Base-by-base conservation (phyloP, 352 stramenopile species). In the Pythium insidiosum region DNA sequence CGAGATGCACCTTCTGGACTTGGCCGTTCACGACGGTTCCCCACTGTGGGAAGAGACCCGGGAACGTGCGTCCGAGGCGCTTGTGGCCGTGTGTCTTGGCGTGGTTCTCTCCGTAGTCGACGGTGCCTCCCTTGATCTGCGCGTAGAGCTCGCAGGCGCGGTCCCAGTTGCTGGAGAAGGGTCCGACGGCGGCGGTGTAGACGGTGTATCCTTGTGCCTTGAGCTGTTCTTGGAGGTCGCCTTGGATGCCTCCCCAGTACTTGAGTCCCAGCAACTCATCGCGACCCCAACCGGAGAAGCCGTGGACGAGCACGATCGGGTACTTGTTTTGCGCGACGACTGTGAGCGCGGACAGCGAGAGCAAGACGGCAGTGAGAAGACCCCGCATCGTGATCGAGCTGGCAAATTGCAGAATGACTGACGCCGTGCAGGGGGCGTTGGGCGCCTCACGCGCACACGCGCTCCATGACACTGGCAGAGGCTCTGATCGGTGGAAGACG, bases 61-160 rank as follows among this genome's bases (percentile, higher is more conserved):
- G 37, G 35, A 51, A 68, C 23, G 52, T 66, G 4, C 50, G 48
- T 4, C 62, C 62, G 7, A 44, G 63, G 21, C 19, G 31, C 3
- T 45, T 56, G 47, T 77, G 66, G 38, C 40, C 38, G 42, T 69
- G 46, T 6, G 30, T 37, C 10, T 50, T 41, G 7, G 58, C 40
- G 61, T 77, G 66, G 37, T 61, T 57, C 3, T 26, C 33, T 24
- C 66, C 66, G 43, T 77, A 77, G 58, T 71, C 42, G 24, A 73
- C 63, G 5, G 39, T 53, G 30, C 56, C 58, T 25, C 66, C 66
- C 38, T 72, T 72, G 46, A 78, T 71, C 39, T 68, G 56, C 38
- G 66, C 63, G 56, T 65, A 78, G 1, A 78, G 44, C 47, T 78
- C 66, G 30, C 59, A 73, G 23, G 63, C 66, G 15, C 66, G 66